Evolutionary conservation across 2,329 filamentous ascomycete species (phyloP).

Genomic region (Triangularia setosa): DNA sequence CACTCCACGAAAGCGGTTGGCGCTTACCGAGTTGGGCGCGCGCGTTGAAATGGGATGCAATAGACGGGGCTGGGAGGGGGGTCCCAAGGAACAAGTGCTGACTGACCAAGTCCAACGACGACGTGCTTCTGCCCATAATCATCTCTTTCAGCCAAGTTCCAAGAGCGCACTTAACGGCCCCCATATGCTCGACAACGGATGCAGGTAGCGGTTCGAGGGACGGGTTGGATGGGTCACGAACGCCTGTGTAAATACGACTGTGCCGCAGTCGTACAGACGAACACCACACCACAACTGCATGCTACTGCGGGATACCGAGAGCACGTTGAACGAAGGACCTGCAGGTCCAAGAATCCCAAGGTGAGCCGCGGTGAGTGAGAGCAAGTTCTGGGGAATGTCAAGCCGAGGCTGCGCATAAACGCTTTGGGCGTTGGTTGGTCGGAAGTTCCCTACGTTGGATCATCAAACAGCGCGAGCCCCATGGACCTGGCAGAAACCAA

Average conservation of each 20-base stretch:
- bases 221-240: neutral
- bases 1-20: neutral
- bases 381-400: too few relatives aligned
- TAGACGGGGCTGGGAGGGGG: neutral
- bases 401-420: neutral
- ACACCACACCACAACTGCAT: neutral
- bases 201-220: neutral
- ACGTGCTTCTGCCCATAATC: neutral
- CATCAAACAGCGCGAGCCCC: neutral
- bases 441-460: neutral
- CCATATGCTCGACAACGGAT: neutral
- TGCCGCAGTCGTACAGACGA: conserved; percentile 12
- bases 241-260: neutral
- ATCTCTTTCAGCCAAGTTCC: neutral
- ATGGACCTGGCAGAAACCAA: neutral
- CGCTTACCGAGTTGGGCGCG: neutral
- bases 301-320: neutral
- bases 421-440: neutral
- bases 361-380: neutral
- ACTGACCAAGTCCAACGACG: neutral
- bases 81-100: neutral
- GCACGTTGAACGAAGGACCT: neutral
- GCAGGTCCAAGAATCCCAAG: neutral
- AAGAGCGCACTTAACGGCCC: neutral
- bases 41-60: neutral